phyloP scores from a whole-genome alignment of 352 stramenopile genomes.

The Pythium dissimile region DNA sequence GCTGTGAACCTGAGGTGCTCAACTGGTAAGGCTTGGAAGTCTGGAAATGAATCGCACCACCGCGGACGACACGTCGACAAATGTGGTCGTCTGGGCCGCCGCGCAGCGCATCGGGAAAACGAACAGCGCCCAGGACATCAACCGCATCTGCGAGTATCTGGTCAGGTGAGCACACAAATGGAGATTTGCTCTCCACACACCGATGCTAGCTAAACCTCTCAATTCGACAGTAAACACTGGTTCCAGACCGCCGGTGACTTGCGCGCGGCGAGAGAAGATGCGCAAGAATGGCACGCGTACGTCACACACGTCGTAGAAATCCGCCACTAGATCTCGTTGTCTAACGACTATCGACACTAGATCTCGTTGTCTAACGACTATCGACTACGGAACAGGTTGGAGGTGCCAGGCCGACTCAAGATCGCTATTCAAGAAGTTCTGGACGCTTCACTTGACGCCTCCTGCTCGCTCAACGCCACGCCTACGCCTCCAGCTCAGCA shows the following conservation, averaged over 20 bases:
- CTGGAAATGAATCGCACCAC: conserved; percentile 12
- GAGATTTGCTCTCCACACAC: neutral
- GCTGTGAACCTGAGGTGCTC: neutral
- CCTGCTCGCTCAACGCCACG: too few relatives aligned
- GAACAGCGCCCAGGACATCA: conserved; percentile 40
- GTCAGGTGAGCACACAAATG: conserved; percentile 50
- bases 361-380: neutral
- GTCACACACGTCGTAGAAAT: too few relatives aligned
- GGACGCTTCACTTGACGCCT: conserved; percentile 24
- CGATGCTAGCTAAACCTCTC: neutral
- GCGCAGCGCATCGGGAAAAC: conserved; percentile 54
- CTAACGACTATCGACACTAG: neutral
- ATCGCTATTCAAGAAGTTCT: conserved; percentile 64
- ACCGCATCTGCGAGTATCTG: conserved; percentile 58
- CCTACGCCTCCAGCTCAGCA: too few relatives aligned
- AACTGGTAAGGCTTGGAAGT: neutral
- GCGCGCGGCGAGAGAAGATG: conserved; percentile 34
- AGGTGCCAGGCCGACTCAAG: conserved; percentile 53
- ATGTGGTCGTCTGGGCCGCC: conserved; percentile 46
- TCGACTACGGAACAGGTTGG: conserved; percentile 23
- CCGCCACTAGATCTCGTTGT: too few relatives aligned
- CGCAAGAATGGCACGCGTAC: conserved; percentile 53
- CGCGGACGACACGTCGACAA: conserved; percentile 27
- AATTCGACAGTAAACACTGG: conserved; percentile 47
- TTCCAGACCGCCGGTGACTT: conserved; percentile 62